Percentiles rank a stretch among this genome's conserved stretches.
These are phyloP conservation scores for Solanum clarkiae DNA, from an alignment of 257 asterid genomes.

Conservation along the genomic window DNA sequence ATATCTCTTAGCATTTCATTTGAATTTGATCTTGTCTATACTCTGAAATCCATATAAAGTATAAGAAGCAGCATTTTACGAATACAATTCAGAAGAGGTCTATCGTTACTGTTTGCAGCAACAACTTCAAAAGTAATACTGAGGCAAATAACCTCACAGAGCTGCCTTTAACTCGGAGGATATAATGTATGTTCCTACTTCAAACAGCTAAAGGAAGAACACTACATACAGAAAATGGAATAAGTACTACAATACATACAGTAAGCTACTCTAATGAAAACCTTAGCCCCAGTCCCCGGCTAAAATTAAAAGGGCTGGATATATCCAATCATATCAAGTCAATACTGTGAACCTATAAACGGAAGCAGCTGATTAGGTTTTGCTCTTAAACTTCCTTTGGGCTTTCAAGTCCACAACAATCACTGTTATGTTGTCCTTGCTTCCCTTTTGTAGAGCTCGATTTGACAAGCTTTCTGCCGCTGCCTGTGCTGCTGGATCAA, in stretches of 20 bases:
- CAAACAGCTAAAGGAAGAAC: conserved; percentile 13
- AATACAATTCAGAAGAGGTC: neutral
- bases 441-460: conserved; percentile 80
- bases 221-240: neutral
- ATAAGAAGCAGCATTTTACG: neutral
- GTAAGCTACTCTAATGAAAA: conserved; percentile 4
- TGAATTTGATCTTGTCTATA: neutral
- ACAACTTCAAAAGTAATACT: neutral
- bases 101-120: neutral
- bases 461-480: conserved; percentile 79
- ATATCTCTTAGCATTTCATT: neutral
- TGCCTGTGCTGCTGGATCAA: conserved; percentile 91
- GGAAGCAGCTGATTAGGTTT: conserved; percentile 14
- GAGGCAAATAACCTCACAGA: conserved; percentile 21
- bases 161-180: conserved; percentile 30
- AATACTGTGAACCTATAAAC: conserved; percentile 1
- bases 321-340: neutral
- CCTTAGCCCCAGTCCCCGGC: conserved; percentile 13
- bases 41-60: neutral
- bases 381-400: conserved; percentile 56
- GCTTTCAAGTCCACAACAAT: conserved; percentile 78
- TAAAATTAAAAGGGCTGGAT: conserved; percentile 24
- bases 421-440: conserved; percentile 77
- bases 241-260: conserved; percentile 1
- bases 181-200: conserved; percentile 13